Evolutionary conservation across 1,284 basidiomycete genomes (phyloP), one percentile per base, ranked within the genome.

Genomic region (Puccinia polysora): DNA sequence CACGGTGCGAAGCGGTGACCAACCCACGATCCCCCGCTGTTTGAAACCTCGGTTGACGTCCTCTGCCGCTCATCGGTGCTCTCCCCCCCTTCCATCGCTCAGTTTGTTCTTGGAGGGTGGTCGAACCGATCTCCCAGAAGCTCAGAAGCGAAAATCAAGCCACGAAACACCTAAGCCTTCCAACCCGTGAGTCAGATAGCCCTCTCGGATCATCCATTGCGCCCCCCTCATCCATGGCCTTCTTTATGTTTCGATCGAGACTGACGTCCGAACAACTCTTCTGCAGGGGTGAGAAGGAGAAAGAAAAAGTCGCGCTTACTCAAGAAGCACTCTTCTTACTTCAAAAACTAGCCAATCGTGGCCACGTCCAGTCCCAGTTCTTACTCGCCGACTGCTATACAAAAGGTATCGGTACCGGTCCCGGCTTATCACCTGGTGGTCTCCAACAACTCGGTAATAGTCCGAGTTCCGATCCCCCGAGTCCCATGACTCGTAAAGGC

Each of bases 371-470:
- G 76, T 91, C 91, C 0, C 94, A 97, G 81, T 97, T 97, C 83
- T 95, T 97, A 81, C 85, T 97, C 74, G 95, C 92, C 25, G 95
- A 98, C 82, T 97, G 94, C 82, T 97, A 90, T 80, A 90, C 94
- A 49, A 97, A 97, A 80, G 95, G 95, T 15, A 92, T 97, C 75
- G 92, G 93, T 32, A 64, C 62, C 8, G 88, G 89, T 72, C 69
- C 75, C 74, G 45, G 53, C 65, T n/a, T 55, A 43, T 55, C 64
- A 4, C 50, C 58, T 15, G 15, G 8, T 55, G 28, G 52, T 49
- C 14, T n/a, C 23, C 28, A 45, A 23, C 2, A 14, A 15, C 30
- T 18, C 8, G 12, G 32, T 15, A 10, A 15, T 8, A 49, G 63
- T n/a, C 63, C 50, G 7, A 18, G 14, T 18, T 25, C 40, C 5